These are phyloP conservation scores for Maudiozyma pseudohumilis DNA, from an alignment of 805 yeast species.

Conservation along the genomic window DNA sequence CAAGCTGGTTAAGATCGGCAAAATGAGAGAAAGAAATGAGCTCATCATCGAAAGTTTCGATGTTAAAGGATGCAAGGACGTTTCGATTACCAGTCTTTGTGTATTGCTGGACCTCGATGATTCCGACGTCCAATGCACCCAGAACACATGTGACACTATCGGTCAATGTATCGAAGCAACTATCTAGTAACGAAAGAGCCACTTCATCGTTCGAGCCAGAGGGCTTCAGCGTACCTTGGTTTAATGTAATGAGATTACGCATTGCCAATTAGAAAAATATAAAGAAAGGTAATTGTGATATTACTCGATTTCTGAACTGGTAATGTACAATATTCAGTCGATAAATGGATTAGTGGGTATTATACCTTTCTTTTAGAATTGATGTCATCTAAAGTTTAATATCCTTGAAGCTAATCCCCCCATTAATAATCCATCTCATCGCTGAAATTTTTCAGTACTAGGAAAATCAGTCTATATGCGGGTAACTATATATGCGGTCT, in stretches of 20 bases:
- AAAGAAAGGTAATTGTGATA: too few relatives aligned
- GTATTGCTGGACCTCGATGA: constrained; percentile 69
- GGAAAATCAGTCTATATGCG: too few relatives aligned
- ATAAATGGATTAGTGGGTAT: too few relatives aligned
- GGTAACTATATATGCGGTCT: too few relatives aligned
- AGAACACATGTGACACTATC: constrained; percentile 64
- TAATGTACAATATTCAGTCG: too few relatives aligned
- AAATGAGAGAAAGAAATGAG: constrained; percentile 56
- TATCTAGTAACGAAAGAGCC: constrained; percentile 16
- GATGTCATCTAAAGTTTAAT: too few relatives aligned
- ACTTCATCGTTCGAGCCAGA: constrained; percentile 7
- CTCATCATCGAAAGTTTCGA: constrained; percentile 31
- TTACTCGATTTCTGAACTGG: too few relatives aligned
- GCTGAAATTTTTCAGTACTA: constrained; percentile 1
- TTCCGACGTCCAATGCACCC: constrained; percentile 43
- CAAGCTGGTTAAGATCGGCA: constrained; percentile 54
- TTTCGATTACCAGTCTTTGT: constrained; percentile 50
- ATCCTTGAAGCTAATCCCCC: not conserved
- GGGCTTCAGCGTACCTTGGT: constrained; percentile 25
- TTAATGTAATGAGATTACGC: constrained; percentile 28
- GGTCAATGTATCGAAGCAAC: constrained; percentile 58
- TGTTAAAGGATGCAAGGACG: constrained; percentile 53
- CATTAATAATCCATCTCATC: constrained; percentile 2
- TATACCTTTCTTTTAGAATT: too few relatives aligned
- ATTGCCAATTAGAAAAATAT: constrained; percentile 7